Conservation (phyloP, 306 rosid genomes). For the Albizia julibrissin region DNA sequence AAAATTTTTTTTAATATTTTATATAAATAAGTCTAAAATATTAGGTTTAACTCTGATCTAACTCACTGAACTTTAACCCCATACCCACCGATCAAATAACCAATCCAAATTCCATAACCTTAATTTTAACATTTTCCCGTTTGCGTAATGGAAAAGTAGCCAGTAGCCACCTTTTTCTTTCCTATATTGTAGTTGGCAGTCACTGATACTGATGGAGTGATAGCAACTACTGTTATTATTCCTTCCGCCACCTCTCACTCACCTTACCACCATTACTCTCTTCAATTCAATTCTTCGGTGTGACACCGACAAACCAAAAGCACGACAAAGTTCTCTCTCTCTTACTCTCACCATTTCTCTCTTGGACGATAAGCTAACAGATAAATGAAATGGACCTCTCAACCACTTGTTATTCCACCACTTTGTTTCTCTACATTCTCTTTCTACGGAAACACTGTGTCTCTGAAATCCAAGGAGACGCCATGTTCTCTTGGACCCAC, state of each 20-base stretch:
- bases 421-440: constrained; percentile 9
- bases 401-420: constrained; percentile 29
- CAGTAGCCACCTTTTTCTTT: background rate
- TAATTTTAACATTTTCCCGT: no score
- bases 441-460: background rate
- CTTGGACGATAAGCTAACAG: constrained; percentile 51
- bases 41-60: no score
- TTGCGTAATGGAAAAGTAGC: background rate
- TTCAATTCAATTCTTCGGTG: constrained; percentile 1
- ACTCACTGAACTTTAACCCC: no score
- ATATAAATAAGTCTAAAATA: no score
- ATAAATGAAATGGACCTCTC: constrained; percentile 41
- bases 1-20: no score
- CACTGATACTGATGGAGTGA: constrained; percentile 20
- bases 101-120: no score
- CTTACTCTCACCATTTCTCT: background rate
- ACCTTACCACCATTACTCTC: constrained; percentile 11
- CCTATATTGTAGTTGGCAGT: constrained; percentile 30
- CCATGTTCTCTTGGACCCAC: constrained; percentile 65
- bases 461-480: background rate
- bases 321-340: constrained; percentile 1
- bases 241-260: constrained; percentile 42
- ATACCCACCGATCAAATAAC: no score
- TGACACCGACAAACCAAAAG: constrained; percentile 48
- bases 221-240: constrained; percentile 47